Conservation (phyloP, 306 rosid species). For the Pterocarpus santalinus region DNA sequence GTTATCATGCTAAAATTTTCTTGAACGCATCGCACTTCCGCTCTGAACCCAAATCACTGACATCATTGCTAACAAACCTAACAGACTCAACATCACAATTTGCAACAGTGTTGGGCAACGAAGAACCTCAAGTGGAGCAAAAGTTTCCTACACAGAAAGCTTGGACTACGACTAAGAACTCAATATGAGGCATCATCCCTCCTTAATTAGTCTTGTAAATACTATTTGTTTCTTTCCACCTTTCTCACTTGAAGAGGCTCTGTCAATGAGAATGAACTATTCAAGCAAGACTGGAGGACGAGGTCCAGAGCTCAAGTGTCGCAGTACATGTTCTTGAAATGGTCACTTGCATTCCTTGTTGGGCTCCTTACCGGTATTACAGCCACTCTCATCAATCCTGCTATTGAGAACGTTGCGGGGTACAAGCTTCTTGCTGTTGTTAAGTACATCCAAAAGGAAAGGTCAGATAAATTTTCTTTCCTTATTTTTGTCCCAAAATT, state of each 20-base stretch:
- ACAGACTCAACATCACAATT: constrained; percentile 30
- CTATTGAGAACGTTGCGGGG: constrained; percentile 88
- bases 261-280: constrained; percentile 81
- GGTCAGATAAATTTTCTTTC: constrained; percentile 50
- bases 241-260: constrained; percentile 29
- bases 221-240: neutral
- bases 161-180: constrained; percentile 82
- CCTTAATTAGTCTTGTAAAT: neutral
- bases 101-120: neutral
- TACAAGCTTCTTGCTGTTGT: constrained; percentile 78
- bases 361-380: constrained; percentile 86
- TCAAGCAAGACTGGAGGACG: constrained; percentile 94
- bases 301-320: constrained; percentile 78
- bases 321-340: constrained; percentile 78
- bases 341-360: constrained; percentile 80
- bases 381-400: constrained; percentile 88
- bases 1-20: constrained; percentile 41
- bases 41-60: constrained; percentile 48
- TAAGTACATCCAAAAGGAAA: constrained; percentile 54
- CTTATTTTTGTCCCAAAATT: too few relatives aligned
- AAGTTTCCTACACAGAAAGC: constrained; percentile 85
- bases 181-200: constrained; percentile 7
- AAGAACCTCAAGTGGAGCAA: constrained; percentile 60
- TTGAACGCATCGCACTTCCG: constrained; percentile 30
- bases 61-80: constrained; percentile 29